Percentiles rank a stretch among this genome's conserved stretches.
phyloP scores from a whole-genome alignment of 352 stramenopile genomes.

The Albugo candida region DNA sequence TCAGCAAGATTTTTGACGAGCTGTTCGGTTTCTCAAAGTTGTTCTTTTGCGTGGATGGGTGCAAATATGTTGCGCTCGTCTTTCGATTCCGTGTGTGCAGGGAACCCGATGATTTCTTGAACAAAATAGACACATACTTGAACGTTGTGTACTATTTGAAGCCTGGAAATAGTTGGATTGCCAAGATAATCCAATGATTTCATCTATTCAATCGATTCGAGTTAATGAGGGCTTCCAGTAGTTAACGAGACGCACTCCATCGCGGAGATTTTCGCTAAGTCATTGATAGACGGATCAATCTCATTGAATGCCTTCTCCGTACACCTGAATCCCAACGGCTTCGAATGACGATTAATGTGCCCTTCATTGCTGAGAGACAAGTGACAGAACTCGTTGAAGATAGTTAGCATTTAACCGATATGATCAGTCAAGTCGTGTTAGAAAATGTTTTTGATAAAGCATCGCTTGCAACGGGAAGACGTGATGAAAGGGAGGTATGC shows the following conservation, averaged over 20 bases:
- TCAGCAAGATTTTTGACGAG: slow-evolving; percentile 33
- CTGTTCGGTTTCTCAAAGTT: not conserved
- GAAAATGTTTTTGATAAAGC: too few relatives aligned
- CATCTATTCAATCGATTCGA: not conserved
- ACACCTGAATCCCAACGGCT: slow-evolving; percentile 74
- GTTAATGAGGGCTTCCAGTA: slow-evolving; percentile 67
- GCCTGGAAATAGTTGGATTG: slow-evolving; percentile 80
- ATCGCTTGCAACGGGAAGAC: too few relatives aligned
- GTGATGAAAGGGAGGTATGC: too few relatives aligned
- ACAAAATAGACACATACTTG: slow-evolving; percentile 78
- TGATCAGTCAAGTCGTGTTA: too few relatives aligned
- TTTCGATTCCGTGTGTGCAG: too few relatives aligned
- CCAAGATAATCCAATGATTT: slow-evolving; percentile 66
- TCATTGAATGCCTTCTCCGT: slow-evolving; percentile 88
- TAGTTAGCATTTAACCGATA: too few relatives aligned
- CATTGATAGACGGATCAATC: slow-evolving; percentile 84
- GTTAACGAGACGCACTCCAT: slow-evolving; percentile 87
- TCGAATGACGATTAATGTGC: slow-evolving; percentile 88
- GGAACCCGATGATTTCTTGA: slow-evolving; percentile 40
- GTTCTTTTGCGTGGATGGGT: not conserved
- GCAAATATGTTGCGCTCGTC: too few relatives aligned
- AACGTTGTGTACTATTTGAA: slow-evolving; percentile 97
- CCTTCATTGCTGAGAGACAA: slow-evolving; percentile 87
- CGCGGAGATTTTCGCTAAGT: slow-evolving; percentile 86
- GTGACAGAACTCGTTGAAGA: slow-evolving; percentile 84